Conservation (phyloP, 2,329 filamentous ascomycete species). For the Cladosporium sp. region DNA sequence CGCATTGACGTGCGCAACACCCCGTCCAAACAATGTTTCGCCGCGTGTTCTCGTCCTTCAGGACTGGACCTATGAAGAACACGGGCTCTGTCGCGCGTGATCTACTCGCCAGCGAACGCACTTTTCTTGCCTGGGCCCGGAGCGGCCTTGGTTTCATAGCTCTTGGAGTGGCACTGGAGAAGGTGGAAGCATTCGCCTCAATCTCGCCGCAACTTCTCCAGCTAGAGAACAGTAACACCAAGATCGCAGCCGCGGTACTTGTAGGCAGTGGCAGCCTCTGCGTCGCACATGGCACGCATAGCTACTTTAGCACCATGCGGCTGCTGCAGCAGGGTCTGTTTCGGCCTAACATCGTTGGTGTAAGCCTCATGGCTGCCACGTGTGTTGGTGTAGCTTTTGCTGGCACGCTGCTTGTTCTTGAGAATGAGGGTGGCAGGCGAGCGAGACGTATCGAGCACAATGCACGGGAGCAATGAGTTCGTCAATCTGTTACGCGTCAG, state of each 20-base stretch:
- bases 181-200: constrained; percentile 38
- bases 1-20: too few species aligned
- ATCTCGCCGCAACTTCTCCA: constrained; percentile 24
- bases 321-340: constrained; percentile 43
- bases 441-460: not conserved
- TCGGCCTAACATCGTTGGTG: constrained; percentile 31
- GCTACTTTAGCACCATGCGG: constrained; percentile 45
- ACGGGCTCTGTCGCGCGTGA: constrained; percentile 49
- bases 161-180: constrained; percentile 49
- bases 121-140: constrained; percentile 50
- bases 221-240: constrained; percentile 32
- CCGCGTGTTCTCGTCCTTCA: constrained; percentile 17
- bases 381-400: constrained; percentile 30
- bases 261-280: constrained; percentile 44
- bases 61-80: constrained; percentile 34
- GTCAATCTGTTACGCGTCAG: too few species aligned
- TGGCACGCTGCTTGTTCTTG: constrained; percentile 25
- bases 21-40: constrained; percentile 14
- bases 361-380: constrained; percentile 25
- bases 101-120: constrained; percentile 52
- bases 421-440: constrained; percentile 22
- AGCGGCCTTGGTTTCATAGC: constrained; percentile 51
- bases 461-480: not conserved
- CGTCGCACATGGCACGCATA: constrained; percentile 44
- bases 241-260: constrained; percentile 32